These are phyloP conservation scores for Phylloporus scabripes DNA, from an alignment of 768 basidiomycete genomes.

Conservation along the genomic window DNA sequence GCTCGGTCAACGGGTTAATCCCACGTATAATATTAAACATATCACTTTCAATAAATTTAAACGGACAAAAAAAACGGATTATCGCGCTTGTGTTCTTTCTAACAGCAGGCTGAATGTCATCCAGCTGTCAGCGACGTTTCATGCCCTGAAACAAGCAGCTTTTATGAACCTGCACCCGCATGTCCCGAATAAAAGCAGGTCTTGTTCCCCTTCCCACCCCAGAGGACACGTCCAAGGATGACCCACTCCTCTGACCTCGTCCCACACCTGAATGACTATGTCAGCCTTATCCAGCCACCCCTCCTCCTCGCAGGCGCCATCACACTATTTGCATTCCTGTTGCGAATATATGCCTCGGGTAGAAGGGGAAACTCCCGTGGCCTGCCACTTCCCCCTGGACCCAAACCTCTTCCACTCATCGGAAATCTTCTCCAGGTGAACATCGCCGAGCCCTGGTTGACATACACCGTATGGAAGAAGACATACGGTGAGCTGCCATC, in stretches of 20 bases:
- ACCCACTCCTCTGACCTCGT: not conserved
- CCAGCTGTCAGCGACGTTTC: not conserved
- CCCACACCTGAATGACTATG: no score
- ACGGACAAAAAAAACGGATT: no score
- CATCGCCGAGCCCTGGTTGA: slow-evolving; percentile 28
- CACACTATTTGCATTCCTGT: not conserved
- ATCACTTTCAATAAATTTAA: no score
- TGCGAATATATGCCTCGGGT: no score
- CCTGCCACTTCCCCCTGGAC: slow-evolving; percentile 28
- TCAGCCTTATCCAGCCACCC: not conserved
- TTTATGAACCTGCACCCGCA: not conserved
- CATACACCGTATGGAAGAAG: slow-evolving; percentile 32
- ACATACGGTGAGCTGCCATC: slow-evolving; percentile 24
- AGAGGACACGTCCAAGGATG: not conserved
- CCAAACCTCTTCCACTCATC: slow-evolving; percentile 26
- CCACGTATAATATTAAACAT: no score
- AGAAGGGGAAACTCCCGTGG: not conserved
- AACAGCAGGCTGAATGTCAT: no score
- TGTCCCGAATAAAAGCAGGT: not conserved
- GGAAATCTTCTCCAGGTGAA: slow-evolving; percentile 27
- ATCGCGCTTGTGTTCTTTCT: no score
- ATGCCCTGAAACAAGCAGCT: not conserved
- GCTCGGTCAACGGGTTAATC: no score
- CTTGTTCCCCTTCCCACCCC: not conserved
- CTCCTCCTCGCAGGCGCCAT: not conserved